These are phyloP conservation scores for Hypoxylon crocopeplum DNA, from an alignment of 495 filamentous ascomycete species.

Conservation along the genomic window DNA sequence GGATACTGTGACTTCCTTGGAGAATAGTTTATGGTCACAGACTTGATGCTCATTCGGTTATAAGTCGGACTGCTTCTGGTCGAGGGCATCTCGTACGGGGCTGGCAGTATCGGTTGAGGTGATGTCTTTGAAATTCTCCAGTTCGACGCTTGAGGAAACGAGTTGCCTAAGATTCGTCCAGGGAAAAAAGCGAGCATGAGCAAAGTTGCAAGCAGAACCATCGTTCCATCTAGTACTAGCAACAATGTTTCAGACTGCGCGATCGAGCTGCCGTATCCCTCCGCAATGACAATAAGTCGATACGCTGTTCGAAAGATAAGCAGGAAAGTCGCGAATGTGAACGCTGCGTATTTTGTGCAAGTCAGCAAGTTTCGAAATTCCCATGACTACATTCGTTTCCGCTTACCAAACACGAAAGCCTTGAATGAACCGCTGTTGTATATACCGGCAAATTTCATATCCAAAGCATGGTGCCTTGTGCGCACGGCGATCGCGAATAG, in stretches of 20 bases:
- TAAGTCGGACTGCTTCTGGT: slow-evolving; percentile 11
- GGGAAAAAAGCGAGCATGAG: slow-evolving; percentile 41
- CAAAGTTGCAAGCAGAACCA: slow-evolving; percentile 43
- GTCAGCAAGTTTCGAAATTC: background rate
- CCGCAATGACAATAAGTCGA: slow-evolving; percentile 36
- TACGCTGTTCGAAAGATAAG: slow-evolving; percentile 45
- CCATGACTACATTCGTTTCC: background rate
- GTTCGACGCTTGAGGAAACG: slow-evolving; percentile 1
- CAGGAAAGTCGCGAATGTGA: slow-evolving; percentile 38
- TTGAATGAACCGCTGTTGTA: slow-evolving; percentile 46
- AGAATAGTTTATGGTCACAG: background rate
- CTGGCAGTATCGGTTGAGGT: slow-evolving; percentile 12
- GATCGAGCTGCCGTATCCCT: slow-evolving; percentile 30
- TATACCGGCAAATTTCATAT: slow-evolving; percentile 39
- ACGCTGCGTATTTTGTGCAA: slow-evolving; percentile 26
- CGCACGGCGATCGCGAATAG: slow-evolving; percentile 43
- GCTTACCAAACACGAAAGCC: slow-evolving; percentile 46
- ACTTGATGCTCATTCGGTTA: slow-evolving; percentile 11
- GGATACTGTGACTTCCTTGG: slow-evolving; percentile 11
- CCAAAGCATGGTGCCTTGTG: slow-evolving; percentile 41
- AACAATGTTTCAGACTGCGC: slow-evolving; percentile 36
- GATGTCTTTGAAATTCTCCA: slow-evolving; percentile 13
- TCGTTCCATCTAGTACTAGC: slow-evolving; percentile 47
- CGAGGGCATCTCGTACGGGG: slow-evolving; percentile 22
- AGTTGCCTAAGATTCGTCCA: slow-evolving; percentile 20